These are phyloP conservation scores for Phytophthora agathidicida DNA, from an alignment of 352 stramenopile genomes.

Conservation along the genomic window DNA sequence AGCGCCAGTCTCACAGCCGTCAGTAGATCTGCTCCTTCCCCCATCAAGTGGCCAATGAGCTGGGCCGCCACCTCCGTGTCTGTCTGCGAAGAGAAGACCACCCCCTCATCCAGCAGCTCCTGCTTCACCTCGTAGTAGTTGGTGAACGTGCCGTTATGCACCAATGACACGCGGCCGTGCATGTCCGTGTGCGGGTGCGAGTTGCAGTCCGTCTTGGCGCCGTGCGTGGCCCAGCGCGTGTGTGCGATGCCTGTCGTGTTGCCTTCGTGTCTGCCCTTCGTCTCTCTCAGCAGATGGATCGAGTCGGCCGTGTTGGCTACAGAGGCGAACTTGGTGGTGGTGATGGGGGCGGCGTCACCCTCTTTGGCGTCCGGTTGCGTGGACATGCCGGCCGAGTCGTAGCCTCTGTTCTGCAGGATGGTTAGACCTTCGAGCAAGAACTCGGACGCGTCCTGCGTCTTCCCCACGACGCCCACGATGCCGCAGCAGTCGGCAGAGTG, in stretches of 20 bases:
- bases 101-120: conserved; percentile 83
- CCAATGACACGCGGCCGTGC: conserved; percentile 93
- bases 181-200: conserved; percentile 97
- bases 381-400: conserved; percentile 97
- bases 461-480: conserved; percentile 81
- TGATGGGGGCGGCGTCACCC: conserved; percentile 52
- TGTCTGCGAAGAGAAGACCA: conserved; percentile 96
- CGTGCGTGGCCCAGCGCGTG: conserved; percentile 99
- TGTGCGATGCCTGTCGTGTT: conserved; percentile 98
- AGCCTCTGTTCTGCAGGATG: conserved; percentile 95
- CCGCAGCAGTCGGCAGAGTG: conserved; percentile 60
- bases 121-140: conserved; percentile 95
- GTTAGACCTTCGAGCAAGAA: conserved; percentile 90
- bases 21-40: conserved; percentile 78
- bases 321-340: conserved; percentile 96
- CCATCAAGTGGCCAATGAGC: conserved; percentile 94
- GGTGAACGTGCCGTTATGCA: conserved; percentile 99
- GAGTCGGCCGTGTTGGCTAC: conserved; percentile 91
- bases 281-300: conserved; percentile 89
- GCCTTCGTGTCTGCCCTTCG: conserved; percentile 71
- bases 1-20: conserved; percentile 92
- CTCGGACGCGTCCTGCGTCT: conserved; percentile 67
- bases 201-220: conserved; percentile 98
- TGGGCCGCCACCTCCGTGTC: conserved; percentile 99
- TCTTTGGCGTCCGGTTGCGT: conserved; percentile 76